phyloP scores from a whole-genome alignment of 202 grass and related monocot species.

The Panicum virgatum region DNA sequence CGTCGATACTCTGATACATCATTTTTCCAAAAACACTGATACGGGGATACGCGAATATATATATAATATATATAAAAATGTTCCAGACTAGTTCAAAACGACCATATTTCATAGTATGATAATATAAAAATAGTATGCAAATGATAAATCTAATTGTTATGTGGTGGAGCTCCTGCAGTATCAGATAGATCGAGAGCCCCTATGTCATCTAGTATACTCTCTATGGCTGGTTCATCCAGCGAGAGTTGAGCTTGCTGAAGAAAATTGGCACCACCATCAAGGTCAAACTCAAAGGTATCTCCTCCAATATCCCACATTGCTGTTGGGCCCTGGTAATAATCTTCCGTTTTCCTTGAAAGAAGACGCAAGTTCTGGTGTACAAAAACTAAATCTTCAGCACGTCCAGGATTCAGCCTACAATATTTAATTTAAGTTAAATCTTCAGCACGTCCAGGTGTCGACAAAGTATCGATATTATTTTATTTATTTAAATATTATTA shows the following conservation, averaged over 20 bases:
- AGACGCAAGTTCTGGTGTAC: not conserved
- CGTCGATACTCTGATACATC: no score
- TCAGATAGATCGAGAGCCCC: not conserved
- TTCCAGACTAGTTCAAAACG: no score
- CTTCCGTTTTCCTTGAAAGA: not conserved
- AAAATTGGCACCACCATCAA: not conserved
- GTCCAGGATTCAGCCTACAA: not conserved
- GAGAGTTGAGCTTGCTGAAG: not conserved
- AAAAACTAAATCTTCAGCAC: not conserved
- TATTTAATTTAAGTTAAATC: not conserved
- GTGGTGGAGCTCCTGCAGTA: no score
- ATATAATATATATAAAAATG: no score
- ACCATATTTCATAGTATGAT: no score
- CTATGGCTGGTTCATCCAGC: not conserved
- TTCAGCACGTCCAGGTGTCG: no score
- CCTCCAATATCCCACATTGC: not conserved
- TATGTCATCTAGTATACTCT: not conserved
- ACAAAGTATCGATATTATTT: no score
- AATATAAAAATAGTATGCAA: no score
- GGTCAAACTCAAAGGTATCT: not conserved
- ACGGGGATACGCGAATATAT: no score
- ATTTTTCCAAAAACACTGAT: no score
- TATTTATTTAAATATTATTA: no score
- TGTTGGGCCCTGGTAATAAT: not conserved
- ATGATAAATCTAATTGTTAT: no score